These are phyloP conservation scores for Xylaria polymorpha DNA, from an alignment of 2,329 filamentous ascomycete species.

Conservation along the genomic window DNA sequence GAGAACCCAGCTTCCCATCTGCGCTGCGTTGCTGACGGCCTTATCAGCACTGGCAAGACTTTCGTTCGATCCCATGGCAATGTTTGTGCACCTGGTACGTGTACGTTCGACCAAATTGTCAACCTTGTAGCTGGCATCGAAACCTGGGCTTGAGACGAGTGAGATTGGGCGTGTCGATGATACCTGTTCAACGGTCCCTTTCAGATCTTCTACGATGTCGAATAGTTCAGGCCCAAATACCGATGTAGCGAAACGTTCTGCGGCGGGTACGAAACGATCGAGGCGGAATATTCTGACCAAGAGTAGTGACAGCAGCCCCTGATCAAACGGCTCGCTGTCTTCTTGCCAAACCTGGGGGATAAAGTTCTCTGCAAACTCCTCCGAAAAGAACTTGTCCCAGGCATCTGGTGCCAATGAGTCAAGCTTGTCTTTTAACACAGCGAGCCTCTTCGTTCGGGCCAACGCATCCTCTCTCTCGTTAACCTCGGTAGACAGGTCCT, in stretches of 20 bases:
- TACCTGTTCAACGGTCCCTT: conserved; percentile 85
- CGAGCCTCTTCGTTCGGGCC: conserved; percentile 73
- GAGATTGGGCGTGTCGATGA: conserved; percentile 87
- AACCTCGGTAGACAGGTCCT: conserved; percentile 78
- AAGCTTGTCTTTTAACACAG: conserved; percentile 78
- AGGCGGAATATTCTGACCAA: conserved; percentile 95
- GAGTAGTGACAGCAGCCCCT: conserved; percentile 83
- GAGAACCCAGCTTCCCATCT: conserved; percentile 93
- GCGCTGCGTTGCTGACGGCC: conserved; percentile 90
- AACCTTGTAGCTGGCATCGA: conserved; percentile 99
- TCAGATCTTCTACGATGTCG: conserved; percentile 86
- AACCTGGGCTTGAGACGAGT: conserved; percentile 93
- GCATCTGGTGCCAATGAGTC: conserved; percentile 68
- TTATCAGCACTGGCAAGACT: conserved; percentile 93
- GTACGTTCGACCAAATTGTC: conserved; percentile 90
- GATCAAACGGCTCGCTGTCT: conserved; percentile 73
- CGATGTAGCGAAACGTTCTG: conserved; percentile 86
- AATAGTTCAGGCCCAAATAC: conserved; percentile 88
- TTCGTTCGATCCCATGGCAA: conserved; percentile 99
- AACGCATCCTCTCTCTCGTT: conserved; percentile 76
- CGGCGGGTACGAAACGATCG: conserved; percentile 92
- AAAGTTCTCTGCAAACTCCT: conserved; percentile 87
- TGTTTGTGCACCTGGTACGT: conserved; percentile 88
- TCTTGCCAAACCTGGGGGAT: conserved; percentile 82
- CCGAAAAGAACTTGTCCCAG: conserved; percentile 85